Base-by-base conservation (phyloP, 2,329 filamentous ascomycete species). In the Diaporthe citri region DNA sequence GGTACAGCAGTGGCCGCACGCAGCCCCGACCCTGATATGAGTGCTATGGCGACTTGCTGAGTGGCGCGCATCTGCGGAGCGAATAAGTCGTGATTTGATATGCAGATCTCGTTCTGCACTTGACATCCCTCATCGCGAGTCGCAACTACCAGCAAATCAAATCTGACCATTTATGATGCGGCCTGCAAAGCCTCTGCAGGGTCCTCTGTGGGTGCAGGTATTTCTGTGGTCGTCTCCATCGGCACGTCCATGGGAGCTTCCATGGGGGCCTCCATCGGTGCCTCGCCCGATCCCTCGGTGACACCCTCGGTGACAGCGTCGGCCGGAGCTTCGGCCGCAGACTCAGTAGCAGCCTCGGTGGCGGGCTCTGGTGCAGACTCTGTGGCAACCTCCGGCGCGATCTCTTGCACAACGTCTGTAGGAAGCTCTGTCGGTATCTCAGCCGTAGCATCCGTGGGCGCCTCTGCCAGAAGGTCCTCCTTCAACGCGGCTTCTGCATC, bases 401-500 rank as follows among this genome's bases (percentile, higher is more conserved):
- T 59, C 34, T 73, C 74, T 17, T 46, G 43, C 55, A 28, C n/a
- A 3, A 59, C 43, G 4, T 75, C 73, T n/a, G 39, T 59, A 43
- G 57, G n/a, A 22, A 62, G 46, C 22, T 73, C 66, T 2, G 72
- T 41, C 17, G 66, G 22, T 36, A 57, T 25, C 62, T 64, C 64
- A 31, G 55, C 4, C 31, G 52, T 28, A 28, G 51, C 55, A 20
- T 71, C 56, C 43, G 43, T 43, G 12, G 74, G 70, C 28, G 39
- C 36, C 28, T 75, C 75, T 55, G 66, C 20, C 36, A 55, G 46
- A 17, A 59, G 20, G 12, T 73, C 62, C 7, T 57, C 56, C 20
- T 72, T 52, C 28, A 64, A 25, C n/a, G 75, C 75, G 9, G 48
- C 57, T 22, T 71, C 67, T 15, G 56, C 56, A 22, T 72, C 60